Evolutionary conservation across 176 grass and related monocot genomes (phyloP).

Genomic region (Oropetium thomaeum): DNA sequence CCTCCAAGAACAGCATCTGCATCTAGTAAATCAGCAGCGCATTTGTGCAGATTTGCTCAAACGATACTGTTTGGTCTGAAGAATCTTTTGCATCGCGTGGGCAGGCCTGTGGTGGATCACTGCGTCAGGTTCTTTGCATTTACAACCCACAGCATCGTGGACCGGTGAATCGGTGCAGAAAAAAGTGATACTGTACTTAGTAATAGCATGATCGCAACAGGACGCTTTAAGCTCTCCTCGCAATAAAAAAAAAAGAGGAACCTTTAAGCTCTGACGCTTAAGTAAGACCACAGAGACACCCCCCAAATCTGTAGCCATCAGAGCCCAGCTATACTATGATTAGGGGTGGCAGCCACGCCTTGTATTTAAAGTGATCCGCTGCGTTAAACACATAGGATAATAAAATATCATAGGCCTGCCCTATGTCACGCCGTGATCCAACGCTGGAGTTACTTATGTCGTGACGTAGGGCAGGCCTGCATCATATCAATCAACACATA

Average conservation of each 20-base stretch:
- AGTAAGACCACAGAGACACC: constrained; percentile 25
- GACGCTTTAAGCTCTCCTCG: no score
- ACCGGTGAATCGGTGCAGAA: no score
- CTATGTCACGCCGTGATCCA: constrained; percentile 52
- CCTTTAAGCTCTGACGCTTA: constrained; percentile 22
- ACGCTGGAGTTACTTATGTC: constrained; percentile 23
- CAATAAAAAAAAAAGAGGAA: no score
- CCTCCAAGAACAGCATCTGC: neutral
- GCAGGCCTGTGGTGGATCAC: neutral
- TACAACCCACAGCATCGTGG: no score
- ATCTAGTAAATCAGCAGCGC: neutral
- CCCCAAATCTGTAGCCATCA: constrained; percentile 40
- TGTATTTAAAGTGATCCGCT: constrained; percentile 41
- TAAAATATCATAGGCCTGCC: no score
- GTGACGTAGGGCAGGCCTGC: constrained; percentile 41
- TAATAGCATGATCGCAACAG: no score
- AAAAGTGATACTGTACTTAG: no score
- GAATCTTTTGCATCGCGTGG: neutral
- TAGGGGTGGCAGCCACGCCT: constrained; percentile 19
- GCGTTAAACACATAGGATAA: constrained; percentile 31
- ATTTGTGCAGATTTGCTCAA: constrained; percentile 17
- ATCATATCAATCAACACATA: no score
- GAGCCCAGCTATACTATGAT: constrained; percentile 5
- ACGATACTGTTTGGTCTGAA: neutral
- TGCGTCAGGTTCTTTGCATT: neutral